phyloP scores from a whole-genome alignment of 352 stramenopile species.

The Phytophthora boehmeriae region DNA sequence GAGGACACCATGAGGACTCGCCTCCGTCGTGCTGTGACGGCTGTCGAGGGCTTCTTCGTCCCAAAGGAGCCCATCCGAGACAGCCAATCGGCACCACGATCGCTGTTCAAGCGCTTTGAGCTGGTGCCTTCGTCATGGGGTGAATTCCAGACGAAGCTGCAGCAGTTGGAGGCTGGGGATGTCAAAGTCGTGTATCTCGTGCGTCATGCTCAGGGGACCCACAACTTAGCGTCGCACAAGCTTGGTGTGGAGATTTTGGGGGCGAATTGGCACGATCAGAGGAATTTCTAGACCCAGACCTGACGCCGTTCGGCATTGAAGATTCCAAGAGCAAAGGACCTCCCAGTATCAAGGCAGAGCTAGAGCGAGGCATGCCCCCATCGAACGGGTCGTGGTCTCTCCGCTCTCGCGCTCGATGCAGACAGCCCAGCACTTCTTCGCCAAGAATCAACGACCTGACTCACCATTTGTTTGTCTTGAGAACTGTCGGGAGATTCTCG shows the following conservation, averaged over 20 bases:
- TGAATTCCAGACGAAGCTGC: constrained; percentile 17
- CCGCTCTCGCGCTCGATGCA: constrained; percentile 71
- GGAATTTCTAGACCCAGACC: constrained; percentile 60
- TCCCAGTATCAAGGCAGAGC: constrained; percentile 37
- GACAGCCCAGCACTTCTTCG: constrained; percentile 67
- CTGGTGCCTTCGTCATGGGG: constrained; percentile 13
- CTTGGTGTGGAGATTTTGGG: too few relatives aligned
- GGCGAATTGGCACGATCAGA: too few relatives aligned
- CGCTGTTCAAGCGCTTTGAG: constrained; percentile 22
- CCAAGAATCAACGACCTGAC: constrained; percentile 27
- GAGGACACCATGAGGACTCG: not conserved
- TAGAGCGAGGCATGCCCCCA: constrained; percentile 63
- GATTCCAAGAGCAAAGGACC: constrained; percentile 53
- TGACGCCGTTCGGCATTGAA: constrained; percentile 58
- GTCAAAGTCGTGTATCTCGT: constrained; percentile 79
- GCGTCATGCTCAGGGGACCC: constrained; percentile 68
- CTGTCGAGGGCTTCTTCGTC: not conserved
- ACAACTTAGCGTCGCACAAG: constrained; percentile 74
- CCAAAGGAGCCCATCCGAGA: not conserved
- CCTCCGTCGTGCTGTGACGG: not conserved
- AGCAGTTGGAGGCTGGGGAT: not conserved
- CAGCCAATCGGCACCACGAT: not conserved
- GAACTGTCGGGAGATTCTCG: constrained; percentile 62
- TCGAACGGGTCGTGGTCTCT: constrained; percentile 48
- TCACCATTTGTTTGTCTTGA: constrained; percentile 64